Conservation (phyloP, 108 stramenopile genomes). For the Cyclotella atomus region DNA sequence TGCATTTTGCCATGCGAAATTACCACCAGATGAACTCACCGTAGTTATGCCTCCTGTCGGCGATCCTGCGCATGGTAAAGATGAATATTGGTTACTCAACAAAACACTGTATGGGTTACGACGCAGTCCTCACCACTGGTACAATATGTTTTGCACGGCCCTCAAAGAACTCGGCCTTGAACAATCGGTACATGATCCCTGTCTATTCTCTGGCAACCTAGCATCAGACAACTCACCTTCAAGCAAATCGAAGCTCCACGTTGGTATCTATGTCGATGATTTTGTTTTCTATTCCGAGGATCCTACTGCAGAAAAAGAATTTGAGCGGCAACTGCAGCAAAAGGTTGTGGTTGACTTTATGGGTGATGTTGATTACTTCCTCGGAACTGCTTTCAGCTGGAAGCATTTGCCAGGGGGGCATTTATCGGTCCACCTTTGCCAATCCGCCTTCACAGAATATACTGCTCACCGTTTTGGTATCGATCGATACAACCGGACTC, state of each 20-base stretch:
- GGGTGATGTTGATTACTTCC: conserved; percentile 31
- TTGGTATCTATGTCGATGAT: conserved; percentile 33
- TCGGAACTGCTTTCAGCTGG: conserved; percentile 29
- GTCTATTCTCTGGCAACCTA: conserved; percentile 12
- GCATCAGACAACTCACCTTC: not conserved
- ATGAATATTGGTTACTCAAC: conserved; percentile 16
- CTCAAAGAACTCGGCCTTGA: conserved; percentile 17
- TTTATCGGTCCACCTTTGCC: conserved; percentile 31
- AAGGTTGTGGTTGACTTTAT: conserved; percentile 14
- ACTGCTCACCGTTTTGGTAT: conserved; percentile 14
- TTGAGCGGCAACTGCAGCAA: not conserved
- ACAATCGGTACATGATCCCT: conserved; percentile 29
- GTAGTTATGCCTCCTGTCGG: conserved; percentile 15
- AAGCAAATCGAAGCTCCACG: not conserved
- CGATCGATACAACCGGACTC: not conserved
- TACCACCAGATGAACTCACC: conserved; percentile 20
- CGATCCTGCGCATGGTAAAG: conserved; percentile 15
- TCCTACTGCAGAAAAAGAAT: conserved; percentile 6
- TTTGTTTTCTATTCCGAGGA: conserved; percentile 20
- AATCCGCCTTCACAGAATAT: conserved; percentile 26
- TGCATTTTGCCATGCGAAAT: conserved; percentile 30
- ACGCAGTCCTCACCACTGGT: conserved; percentile 29
- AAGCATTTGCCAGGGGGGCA: not conserved
- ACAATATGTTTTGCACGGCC: conserved; percentile 8
- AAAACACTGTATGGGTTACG: conserved; percentile 38